Conservation (phyloP, 2,329 filamentous ascomycete species). For the Colletotrichum acutatum region DNA sequence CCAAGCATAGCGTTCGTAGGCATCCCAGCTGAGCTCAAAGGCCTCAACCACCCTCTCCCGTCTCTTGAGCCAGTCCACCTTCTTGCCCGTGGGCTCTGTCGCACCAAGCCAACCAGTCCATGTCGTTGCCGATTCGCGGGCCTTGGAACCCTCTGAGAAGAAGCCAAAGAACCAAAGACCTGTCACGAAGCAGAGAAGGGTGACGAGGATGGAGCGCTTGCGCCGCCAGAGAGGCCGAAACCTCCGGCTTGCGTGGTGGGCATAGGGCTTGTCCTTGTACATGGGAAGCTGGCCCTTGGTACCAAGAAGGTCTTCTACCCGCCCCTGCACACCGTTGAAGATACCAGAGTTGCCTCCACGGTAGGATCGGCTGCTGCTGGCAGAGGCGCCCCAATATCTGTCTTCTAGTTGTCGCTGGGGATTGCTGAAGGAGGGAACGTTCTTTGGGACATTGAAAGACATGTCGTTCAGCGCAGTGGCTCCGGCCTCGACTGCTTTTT, state of each 20-base stretch:
- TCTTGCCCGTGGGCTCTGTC: constrained; percentile 54
- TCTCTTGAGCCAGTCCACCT: constrained; percentile 80
- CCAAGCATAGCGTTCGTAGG: constrained; percentile 94
- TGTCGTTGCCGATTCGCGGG: constrained; percentile 48
- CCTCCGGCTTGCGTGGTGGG: constrained; percentile 70
- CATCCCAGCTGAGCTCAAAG: constrained; percentile 91
- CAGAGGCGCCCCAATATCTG: constrained; percentile 69
- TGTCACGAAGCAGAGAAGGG: constrained; percentile 65
- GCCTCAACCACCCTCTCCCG: constrained; percentile 87
- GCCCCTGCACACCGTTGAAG: constrained; percentile 67
- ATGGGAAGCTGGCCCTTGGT: constrained; percentile 76
- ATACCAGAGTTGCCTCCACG: constrained; percentile 51
- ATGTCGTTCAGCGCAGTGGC: constrained; percentile 64
- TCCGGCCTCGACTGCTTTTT: constrained; percentile 61
- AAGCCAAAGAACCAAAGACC: constrained; percentile 78
- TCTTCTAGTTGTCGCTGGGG: constrained; percentile 75
- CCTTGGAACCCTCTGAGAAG: constrained; percentile 54
- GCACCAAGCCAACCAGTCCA: constrained; percentile 68
- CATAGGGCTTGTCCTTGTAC: constrained; percentile 99
- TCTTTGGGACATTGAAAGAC: constrained; percentile 75
- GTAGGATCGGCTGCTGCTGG: constrained; percentile 54
- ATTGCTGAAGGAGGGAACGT: constrained; percentile 75
- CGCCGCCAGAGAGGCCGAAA: constrained; percentile 70
- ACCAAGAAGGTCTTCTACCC: constrained; percentile 73
- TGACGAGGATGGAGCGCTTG: constrained; percentile 66